A percentile compares a stretch with the other conserved stretches of the same genome.
These are phyloP conservation scores for Vickermania ingenoplastis DNA, from an alignment of 208 protist genomes.

Conservation along the genomic window DNA sequence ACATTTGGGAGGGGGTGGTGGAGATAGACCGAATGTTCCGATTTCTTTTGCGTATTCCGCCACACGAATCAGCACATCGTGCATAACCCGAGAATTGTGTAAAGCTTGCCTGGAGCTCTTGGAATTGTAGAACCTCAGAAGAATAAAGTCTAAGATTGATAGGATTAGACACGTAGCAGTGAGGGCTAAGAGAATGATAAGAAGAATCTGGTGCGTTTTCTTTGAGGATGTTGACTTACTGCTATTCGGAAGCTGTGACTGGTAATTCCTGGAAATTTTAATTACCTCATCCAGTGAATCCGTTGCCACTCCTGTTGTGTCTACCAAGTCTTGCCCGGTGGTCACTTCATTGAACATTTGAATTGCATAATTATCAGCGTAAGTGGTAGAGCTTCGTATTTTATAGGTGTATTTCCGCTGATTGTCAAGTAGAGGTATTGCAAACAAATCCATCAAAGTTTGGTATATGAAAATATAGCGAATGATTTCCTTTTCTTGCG, in stretches of 20 bases:
- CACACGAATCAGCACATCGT: slow-evolving; percentile 17
- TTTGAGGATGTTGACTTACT: background rate
- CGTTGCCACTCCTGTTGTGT: background rate
- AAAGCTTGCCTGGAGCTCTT: background rate
- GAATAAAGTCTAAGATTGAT: slow-evolving; percentile 9
- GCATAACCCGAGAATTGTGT: slow-evolving; percentile 10
- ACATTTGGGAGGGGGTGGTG: slow-evolving; percentile 5
- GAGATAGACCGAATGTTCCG: slow-evolving; percentile 10
- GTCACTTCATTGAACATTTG: slow-evolving; percentile 4
- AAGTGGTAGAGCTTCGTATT: background rate
- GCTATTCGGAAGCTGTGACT: background rate
- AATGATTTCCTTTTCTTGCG: slow-evolving; percentile 4
- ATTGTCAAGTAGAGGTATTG: slow-evolving; percentile 3
- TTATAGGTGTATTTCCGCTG: background rate
- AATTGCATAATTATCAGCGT: slow-evolving; percentile 2
- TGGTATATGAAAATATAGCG: slow-evolving; percentile 4
- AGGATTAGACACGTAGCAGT: slow-evolving; percentile 3
- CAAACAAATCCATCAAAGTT: slow-evolving; percentile 3
- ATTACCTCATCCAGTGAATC: background rate
- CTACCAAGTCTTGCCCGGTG: slow-evolving; percentile 1
- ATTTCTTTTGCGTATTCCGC: slow-evolving; percentile 10
- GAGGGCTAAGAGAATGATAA: slow-evolving; percentile 6
- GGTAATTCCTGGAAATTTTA: background rate
- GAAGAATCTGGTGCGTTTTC: background rate
- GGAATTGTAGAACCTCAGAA: slow-evolving; percentile 3